These are phyloP conservation scores for Microdochium trichocladiopsis DNA, from an alignment of 2,329 filamentous ascomycete species.

Conservation along the genomic window DNA sequence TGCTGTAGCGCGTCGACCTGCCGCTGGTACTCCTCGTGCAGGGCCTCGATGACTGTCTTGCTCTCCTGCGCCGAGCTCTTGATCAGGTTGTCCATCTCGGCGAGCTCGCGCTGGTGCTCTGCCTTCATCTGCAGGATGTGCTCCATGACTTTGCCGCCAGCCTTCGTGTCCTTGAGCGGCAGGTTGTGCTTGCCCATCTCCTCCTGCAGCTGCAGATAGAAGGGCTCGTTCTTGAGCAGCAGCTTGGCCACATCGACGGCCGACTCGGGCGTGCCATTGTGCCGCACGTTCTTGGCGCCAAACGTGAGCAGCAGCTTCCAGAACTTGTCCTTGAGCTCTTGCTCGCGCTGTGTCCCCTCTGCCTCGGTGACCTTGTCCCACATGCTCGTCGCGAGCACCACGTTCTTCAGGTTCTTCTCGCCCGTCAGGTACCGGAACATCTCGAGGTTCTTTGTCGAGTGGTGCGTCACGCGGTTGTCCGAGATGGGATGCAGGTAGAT, in stretches of 20 bases:
- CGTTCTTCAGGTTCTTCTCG: constrained; percentile 26
- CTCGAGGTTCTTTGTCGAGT: constrained; percentile 28
- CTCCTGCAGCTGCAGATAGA: constrained; percentile 61
- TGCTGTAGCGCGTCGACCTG: neutral
- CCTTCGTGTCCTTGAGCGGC: constrained; percentile 35
- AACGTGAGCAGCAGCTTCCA: constrained; percentile 24
- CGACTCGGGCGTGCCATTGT: constrained; percentile 14
- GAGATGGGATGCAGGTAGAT: constrained; percentile 38
- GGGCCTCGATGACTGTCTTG: neutral
- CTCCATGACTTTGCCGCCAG: constrained; percentile 47
- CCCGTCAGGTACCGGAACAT: constrained; percentile 38
- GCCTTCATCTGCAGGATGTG: constrained; percentile 49
- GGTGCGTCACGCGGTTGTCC: constrained; percentile 30
- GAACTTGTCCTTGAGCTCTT: constrained; percentile 27
- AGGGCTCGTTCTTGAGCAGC: constrained; percentile 51
- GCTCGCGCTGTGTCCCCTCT: constrained; percentile 16
- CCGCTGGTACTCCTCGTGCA: neutral
- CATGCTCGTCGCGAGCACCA: constrained; percentile 33
- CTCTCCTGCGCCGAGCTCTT: constrained; percentile 3
- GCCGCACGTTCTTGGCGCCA: constrained; percentile 17
- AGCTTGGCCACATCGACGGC: constrained; percentile 10
- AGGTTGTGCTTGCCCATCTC: constrained; percentile 54
- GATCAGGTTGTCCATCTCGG: constrained; percentile 42
- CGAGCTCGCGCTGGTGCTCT: constrained; percentile 51
- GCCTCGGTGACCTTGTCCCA: constrained; percentile 27